These are phyloP conservation scores for Venturia oleaginea DNA, from an alignment of 2,329 filamentous ascomycete species.

Conservation along the genomic window DNA sequence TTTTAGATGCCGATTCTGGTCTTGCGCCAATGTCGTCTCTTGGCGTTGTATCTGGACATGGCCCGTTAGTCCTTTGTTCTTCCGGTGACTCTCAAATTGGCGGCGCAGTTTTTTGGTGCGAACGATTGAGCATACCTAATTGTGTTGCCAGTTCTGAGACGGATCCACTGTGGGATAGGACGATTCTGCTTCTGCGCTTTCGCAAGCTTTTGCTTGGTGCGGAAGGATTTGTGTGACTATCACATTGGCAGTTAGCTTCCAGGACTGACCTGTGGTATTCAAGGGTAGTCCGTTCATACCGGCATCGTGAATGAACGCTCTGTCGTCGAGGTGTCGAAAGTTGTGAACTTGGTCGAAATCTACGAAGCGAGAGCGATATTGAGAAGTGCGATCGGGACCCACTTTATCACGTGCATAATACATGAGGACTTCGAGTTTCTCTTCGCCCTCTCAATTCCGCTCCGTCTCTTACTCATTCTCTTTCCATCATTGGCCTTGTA, in stretches of 20 bases:
- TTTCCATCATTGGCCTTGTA: not conserved
- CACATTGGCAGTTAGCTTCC: conserved; percentile 16
- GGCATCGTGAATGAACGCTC: conserved; percentile 14
- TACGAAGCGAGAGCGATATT: not conserved
- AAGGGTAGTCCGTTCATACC: conserved; percentile 2
- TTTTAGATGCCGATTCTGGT: conserved; percentile 97
- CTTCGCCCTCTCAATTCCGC: not conserved
- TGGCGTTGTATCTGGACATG: conserved; percentile 86
- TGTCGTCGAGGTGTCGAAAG: conserved; percentile 6
- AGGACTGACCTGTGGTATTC: not conserved
- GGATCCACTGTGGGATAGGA: conserved; percentile 99
- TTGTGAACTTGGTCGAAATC: not conserved
- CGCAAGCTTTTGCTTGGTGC: conserved; percentile 99
- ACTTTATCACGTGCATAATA: too few relatives aligned
- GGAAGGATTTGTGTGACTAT: conserved; percentile 90
- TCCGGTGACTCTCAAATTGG: not conserved
- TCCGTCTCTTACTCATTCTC: not conserved
- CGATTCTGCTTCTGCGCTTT: conserved; percentile 99
- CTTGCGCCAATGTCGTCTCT: conserved; percentile 99
- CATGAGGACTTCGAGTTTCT: too few relatives aligned
- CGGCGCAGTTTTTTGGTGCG: not conserved
- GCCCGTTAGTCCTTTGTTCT: conserved; percentile 6
- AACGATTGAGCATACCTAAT: conserved; percentile 69
- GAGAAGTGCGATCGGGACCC: not conserved
- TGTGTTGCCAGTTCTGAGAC: conserved; percentile 96